Conservation (phyloP, 1,139 yeast genomes). For the Saccharomyces hybrid region DNA sequence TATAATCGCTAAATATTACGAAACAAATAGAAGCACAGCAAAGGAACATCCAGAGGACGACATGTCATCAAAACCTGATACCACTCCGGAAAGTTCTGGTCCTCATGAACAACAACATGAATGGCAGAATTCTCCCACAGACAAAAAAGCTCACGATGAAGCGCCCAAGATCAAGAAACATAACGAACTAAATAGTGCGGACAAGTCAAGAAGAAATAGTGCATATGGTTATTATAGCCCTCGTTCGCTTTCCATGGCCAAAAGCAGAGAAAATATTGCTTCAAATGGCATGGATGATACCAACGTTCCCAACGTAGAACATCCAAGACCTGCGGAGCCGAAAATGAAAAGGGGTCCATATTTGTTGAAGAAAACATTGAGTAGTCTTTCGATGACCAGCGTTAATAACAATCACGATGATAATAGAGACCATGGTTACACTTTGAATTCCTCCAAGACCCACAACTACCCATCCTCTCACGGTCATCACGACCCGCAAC, state of each 20-base stretch:
- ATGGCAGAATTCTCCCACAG: too few species aligned
- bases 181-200: constrained; percentile 5
- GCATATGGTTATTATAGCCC: constrained; percentile 2
- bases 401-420: constrained; percentile 6
- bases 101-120: too few species aligned
- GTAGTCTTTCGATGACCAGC: constrained; percentile 17
- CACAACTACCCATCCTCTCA: background rate
- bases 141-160: too few species aligned
- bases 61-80: too few species aligned
- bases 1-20: too few species aligned
- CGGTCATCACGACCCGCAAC: constrained; percentile 1
- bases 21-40: too few species aligned
- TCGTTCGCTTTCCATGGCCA: constrained; percentile 3
- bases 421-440: background rate
- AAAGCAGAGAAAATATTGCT: constrained; percentile 7
- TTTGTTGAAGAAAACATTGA: constrained; percentile 20
- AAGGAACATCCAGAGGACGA: too few species aligned
- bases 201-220: constrained; percentile 6
- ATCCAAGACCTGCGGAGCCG: constrained; percentile 2
- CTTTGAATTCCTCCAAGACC: background rate
- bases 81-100: too few species aligned
- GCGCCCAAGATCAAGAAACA: constrained; percentile 12
- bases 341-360: constrained; percentile 15
- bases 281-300: background rate
- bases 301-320: background rate